A percentile compares a stretch with the other conserved stretches of the same genome.
These are phyloP conservation scores for Nyctanthes arbortristis DNA, from an alignment of 257 asterid species.

Conservation along the genomic window DNA sequence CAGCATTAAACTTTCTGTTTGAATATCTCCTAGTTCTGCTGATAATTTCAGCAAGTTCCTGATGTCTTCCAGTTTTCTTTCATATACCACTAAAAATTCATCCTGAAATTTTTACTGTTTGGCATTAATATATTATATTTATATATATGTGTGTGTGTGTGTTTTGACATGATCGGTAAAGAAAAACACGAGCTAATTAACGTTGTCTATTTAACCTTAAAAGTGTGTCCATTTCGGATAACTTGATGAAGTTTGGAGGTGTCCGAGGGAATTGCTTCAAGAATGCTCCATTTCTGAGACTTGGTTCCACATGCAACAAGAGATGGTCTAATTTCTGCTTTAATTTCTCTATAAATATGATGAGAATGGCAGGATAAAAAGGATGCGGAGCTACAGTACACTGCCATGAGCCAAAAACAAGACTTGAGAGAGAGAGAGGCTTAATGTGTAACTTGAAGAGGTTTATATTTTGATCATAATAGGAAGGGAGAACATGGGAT, in stretches of 20 bases:
- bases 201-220: background rate
- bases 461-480: too few species aligned
- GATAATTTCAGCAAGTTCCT: slow-evolving; percentile 1
- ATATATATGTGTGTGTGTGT: background rate
- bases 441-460: too few species aligned
- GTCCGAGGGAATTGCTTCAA: background rate
- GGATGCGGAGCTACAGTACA: too few species aligned
- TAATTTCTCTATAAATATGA: too few species aligned
- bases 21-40: slow-evolving; percentile 7
- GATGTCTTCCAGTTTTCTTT: slow-evolving; percentile 15
- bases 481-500: too few species aligned
- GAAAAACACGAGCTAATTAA: background rate
- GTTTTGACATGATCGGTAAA: background rate
- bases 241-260: background rate
- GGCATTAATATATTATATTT: too few species aligned
- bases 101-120: slow-evolving; percentile 10
- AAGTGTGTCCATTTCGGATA: background rate
- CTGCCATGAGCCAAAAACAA: too few species aligned
- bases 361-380: too few species aligned
- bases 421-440: too few species aligned
- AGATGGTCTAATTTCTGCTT: background rate
- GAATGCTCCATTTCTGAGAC: background rate
- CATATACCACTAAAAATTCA: background rate
- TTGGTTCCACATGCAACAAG: background rate
- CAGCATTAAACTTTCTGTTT: slow-evolving; percentile 17